These are phyloP conservation scores for Thinopyrum elongatum DNA, from an alignment of 176 grass and related monocot genomes.

Conservation along the genomic window DNA sequence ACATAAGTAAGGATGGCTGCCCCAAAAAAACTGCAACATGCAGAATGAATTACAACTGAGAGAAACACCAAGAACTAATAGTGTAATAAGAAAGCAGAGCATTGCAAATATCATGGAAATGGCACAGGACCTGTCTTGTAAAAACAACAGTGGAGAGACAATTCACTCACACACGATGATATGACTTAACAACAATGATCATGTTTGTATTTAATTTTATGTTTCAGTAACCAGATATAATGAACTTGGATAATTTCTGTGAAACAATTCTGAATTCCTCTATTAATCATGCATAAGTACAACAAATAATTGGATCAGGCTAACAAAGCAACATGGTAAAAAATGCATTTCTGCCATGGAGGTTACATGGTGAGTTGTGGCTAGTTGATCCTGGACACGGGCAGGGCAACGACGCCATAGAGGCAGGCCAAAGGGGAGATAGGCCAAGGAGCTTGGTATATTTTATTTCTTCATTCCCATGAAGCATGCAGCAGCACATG, in stretches of 20 bases:
- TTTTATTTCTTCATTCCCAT: not conserved
- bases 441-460: not conserved
- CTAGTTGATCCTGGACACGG: not conserved
- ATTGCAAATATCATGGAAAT: constrained; percentile 1
- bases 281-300: not conserved
- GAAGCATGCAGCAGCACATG: not conserved
- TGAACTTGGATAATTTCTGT: not conserved
- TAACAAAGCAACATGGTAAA: not conserved
- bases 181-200: not conserved
- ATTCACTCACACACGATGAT: not conserved
- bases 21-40: constrained; percentile 26
- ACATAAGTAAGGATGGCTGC: constrained; percentile 18
- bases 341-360: not conserved
- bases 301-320: constrained; percentile 15
- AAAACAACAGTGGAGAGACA: not conserved
- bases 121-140: not conserved
- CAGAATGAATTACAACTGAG: constrained; percentile 1
- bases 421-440: not conserved
- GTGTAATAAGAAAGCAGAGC: not conserved
- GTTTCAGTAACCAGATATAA: not conserved
- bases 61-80: constrained; percentile 11
- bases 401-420: not conserved
- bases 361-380: not conserved
- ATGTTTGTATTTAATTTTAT: not conserved
- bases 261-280: constrained; percentile 13